Percentiles rank a stretch among this genome's conserved stretches.
phyloP scores from a whole-genome alignment of 2,329 filamentous ascomycete genomes.

The Hirsutella rhossiliensis region DNA sequence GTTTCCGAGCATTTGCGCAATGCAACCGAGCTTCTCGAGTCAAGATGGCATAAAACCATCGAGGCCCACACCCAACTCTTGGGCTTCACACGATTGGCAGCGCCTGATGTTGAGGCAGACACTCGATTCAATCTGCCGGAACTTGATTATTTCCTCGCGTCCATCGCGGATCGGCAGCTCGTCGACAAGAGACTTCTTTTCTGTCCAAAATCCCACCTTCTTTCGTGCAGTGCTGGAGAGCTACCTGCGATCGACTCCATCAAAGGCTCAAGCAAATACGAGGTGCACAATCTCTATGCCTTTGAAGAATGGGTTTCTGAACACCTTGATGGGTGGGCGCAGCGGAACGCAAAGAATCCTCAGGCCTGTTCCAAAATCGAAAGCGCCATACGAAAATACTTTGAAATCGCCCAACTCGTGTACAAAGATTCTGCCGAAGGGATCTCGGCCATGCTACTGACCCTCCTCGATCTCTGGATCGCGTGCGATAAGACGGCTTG shows the following conservation, averaged over 20 bases:
- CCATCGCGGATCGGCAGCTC: neutral
- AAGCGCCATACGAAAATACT: slow-evolving; percentile 20
- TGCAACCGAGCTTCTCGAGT: neutral
- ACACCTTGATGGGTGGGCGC: slow-evolving; percentile 24
- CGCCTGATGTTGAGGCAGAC: neutral
- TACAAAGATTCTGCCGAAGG: slow-evolving; percentile 31
- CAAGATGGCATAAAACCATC: neutral
- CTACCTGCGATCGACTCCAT: neutral
- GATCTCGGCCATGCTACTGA: slow-evolving; percentile 41
- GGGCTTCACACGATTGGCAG: neutral
- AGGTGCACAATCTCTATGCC: slow-evolving; percentile 15
- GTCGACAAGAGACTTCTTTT: neutral
- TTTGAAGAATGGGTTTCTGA: slow-evolving; percentile 38
- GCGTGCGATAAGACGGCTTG: slow-evolving; percentile 39
- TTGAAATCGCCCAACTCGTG: slow-evolving; percentile 7
- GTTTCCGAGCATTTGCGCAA: slow-evolving; percentile 2
- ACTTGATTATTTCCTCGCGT: neutral
- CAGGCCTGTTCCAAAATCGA: slow-evolving; percentile 17
- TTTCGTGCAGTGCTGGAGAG: neutral
- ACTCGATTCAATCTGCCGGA: neutral
- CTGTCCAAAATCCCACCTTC: neutral
- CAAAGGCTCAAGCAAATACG: neutral
- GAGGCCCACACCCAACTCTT: neutral
- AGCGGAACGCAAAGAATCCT: slow-evolving; percentile 5
- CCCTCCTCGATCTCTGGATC: slow-evolving; percentile 44